Percentiles rank a stretch among this genome's conserved stretches.
These are phyloP conservation scores for Anisodus tanguticus DNA, from an alignment of 257 asterid species.

Conservation along the genomic window DNA sequence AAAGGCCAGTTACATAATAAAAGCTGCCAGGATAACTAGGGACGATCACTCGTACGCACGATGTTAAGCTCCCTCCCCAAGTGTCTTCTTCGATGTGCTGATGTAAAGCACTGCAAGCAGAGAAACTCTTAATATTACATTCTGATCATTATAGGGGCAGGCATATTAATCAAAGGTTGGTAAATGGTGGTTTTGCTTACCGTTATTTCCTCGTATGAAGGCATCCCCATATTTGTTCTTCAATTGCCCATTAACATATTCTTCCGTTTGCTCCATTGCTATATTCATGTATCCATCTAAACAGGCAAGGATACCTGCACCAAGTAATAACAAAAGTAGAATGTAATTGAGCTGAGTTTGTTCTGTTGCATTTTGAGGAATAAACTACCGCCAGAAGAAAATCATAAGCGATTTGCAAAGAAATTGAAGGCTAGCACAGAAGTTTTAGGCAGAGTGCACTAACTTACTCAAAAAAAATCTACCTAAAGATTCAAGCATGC, in stretches of 20 bases:
- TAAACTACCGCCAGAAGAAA: neutral
- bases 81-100: constrained; percentile 90
- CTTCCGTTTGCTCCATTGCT: constrained; percentile 99
- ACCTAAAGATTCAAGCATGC: neutral
- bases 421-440: neutral
- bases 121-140: constrained; percentile 13
- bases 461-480: neutral
- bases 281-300: constrained; percentile 97
- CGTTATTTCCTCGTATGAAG: constrained; percentile 94
- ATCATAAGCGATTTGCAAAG: neutral
- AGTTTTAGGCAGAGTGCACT: neutral
- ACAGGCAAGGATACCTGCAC: constrained; percentile 88
- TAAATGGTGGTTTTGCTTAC: constrained; percentile 40
- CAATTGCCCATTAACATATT: constrained; percentile 94
- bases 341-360: neutral
- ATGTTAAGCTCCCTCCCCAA: constrained; percentile 81
- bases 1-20: neutral
- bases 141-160: neutral
- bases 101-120: constrained; percentile 83
- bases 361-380: neutral
- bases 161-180: neutral
- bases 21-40: neutral
- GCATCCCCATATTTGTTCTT: constrained; percentile 98
- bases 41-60: neutral
- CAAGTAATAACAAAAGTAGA: neutral